A percentile compares a stretch with the other conserved stretches of the same genome.
phyloP scores from a whole-genome alignment of 176 grass and related monocot species.

The Rhynchospora tenuis region DNA sequence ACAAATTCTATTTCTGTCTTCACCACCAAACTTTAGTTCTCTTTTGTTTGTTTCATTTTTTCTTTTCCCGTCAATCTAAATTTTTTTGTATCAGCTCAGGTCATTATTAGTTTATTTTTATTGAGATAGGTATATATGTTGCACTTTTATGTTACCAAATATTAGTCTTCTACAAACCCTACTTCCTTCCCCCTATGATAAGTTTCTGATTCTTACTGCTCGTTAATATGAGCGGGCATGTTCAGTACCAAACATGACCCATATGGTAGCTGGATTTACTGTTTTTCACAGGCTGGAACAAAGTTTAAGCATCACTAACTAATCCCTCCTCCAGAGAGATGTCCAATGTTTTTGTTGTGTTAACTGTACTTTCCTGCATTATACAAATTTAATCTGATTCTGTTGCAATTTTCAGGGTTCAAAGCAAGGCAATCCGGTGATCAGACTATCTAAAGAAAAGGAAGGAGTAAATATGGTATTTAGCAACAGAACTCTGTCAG shows the following conservation, averaged over 20 bases:
- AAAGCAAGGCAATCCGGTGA: conserved; percentile 2
- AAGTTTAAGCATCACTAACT: neutral
- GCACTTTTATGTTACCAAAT: neutral
- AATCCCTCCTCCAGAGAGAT: neutral
- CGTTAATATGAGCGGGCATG: too few relatives aligned
- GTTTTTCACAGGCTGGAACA: neutral
- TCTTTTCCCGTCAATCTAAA: neutral
- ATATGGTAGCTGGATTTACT: neutral
- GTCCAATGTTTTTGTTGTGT: neutral
- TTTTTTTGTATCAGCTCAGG: neutral
- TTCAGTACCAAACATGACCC: too few relatives aligned
- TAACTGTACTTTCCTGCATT: neutral
- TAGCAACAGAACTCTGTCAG: conserved; percentile 16
- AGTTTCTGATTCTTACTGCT: too few relatives aligned
- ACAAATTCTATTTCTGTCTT: neutral
- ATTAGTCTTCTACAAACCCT: neutral
- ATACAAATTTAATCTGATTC: neutral
- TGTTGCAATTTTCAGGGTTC: conserved; percentile 21
- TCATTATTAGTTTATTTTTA: neutral
- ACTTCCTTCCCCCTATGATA: too few relatives aligned
- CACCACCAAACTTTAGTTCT: neutral
- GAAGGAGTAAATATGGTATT: conserved; percentile 13
- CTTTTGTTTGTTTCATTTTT: neutral
- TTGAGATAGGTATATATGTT: neutral
- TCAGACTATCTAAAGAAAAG: conserved; percentile 18